These are phyloP conservation scores for Tetrahymena elliotti DNA, from an alignment of 73 alveolate genomes.

Conservation along the genomic window DNA sequence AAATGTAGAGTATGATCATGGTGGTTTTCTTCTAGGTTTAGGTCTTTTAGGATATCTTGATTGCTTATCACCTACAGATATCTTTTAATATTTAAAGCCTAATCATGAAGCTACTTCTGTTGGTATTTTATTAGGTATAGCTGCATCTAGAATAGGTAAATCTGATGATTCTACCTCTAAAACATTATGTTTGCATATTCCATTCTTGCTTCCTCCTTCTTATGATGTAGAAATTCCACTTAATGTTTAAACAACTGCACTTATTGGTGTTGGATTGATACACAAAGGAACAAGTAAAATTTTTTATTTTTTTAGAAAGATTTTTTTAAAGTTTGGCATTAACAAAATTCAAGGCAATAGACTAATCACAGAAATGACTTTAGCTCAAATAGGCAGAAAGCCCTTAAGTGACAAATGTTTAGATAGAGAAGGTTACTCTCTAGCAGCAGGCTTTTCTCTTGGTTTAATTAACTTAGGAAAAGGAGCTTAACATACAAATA, in stretches of 20 bases:
- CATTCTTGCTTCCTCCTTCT: constrained; percentile 88
- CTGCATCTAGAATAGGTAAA: constrained; percentile 93
- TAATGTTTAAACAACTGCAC: constrained; percentile 90
- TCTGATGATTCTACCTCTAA: constrained; percentile 93
- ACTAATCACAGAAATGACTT: constrained; percentile 92
- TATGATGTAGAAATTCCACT: constrained; percentile 89
- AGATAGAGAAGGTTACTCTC: constrained; percentile 94
- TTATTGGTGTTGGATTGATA: constrained; percentile 90
- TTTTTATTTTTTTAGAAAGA: too few species aligned
- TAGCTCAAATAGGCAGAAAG: constrained; percentile 90
- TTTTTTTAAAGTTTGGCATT: too few species aligned
- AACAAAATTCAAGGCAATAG: constrained; percentile 90
- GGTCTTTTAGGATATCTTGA: constrained; percentile 93
- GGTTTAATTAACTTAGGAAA: constrained; percentile 94
- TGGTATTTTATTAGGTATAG: constrained; percentile 91
- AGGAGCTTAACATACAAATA: constrained; percentile 72
- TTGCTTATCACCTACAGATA: constrained; percentile 83
- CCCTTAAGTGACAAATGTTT: constrained; percentile 86
- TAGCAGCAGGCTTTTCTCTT: constrained; percentile 92
- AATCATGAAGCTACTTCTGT: constrained; percentile 95
- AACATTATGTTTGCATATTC: constrained; percentile 90
- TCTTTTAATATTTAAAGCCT: constrained; percentile 85
- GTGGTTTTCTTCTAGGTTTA: constrained; percentile 93
- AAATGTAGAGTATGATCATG: constrained; percentile 88
- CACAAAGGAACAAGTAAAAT: neutral